Percentiles rank a stretch among this genome's conserved stretches.
phyloP scores from a whole-genome alignment of 2,329 filamentous ascomycete species.

The Fusarium nygamai region DNA sequence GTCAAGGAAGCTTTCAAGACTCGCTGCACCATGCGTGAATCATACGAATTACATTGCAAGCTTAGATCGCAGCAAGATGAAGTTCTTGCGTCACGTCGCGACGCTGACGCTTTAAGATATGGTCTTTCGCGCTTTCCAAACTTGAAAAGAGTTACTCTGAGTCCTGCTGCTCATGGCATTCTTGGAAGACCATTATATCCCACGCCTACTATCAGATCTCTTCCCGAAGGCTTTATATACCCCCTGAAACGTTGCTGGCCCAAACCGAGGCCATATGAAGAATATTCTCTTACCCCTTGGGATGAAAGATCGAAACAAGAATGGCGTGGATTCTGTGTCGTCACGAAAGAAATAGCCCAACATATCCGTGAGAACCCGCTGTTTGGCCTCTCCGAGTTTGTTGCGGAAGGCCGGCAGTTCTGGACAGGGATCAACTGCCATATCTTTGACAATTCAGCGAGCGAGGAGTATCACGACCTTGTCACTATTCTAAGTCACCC shows the following conservation, averaged over 20 bases:
- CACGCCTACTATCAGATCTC: constrained; percentile 32
- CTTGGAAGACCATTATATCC: constrained; percentile 50
- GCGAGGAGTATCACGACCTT: constrained; percentile 4
- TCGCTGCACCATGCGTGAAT: not conserved
- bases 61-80: constrained; percentile 49
- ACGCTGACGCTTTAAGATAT: constrained; percentile 47
- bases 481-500: not conserved
- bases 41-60: constrained; percentile 45
- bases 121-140: constrained; percentile 46
- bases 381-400: constrained; percentile 46
- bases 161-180: constrained; percentile 51
- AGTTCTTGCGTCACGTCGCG: constrained; percentile 40
- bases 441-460: not conserved
- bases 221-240: constrained; percentile 50
- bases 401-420: constrained; percentile 46
- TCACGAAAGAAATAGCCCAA: constrained; percentile 40
- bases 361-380: constrained; percentile 4
- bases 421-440: constrained; percentile 43
- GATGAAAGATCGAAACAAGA: not conserved
- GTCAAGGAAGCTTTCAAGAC: not conserved
- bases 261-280: not conserved
- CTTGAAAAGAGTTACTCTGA: constrained; percentile 51
- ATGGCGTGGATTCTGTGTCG: constrained; percentile 45
- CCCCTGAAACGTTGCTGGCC: constrained; percentile 47
- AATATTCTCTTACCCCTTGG: not conserved